Base-by-base conservation (phyloP, 768 basidiomycete genomes). In the Tubosaeta sp. region DNA sequence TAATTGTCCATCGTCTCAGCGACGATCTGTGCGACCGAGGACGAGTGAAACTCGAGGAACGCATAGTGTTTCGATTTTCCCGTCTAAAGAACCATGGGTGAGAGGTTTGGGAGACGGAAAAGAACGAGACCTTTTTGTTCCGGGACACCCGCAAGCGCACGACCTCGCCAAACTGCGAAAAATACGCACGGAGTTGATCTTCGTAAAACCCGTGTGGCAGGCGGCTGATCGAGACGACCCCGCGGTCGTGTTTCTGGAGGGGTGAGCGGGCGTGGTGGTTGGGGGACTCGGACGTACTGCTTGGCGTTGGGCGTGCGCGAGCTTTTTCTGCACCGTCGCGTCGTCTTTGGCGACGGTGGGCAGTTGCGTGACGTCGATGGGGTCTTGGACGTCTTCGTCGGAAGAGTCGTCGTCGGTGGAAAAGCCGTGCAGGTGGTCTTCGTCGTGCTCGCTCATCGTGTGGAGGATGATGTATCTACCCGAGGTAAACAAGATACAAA, bases 1-100 rank as follows among this genome's bases (percentile, higher is more conserved):
- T 97, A 99, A 73, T 96, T 98, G 77, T 99, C 84, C 96, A 98
- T 98, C 40, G 95, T 98, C 63, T 98, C 96, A 2, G 90, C 87
- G 8, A 96, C 96, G 55, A 99, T 97, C 63, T 94, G 73, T 0
- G 96, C 94, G 27, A 98, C 94, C 0, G 86, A 78, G 18, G 82
- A 79, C 38, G 91, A 94, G 48, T 85, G 82, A 67, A 99, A 96
- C 70, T 98, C 95, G 62, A 99, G 76, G 75, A 95, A 98, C 3
- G 83, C 95, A 69, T 95, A 98, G 69, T 97, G 95, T 71, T 97
- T 99, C 41, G 95, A 95, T 55, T 80, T 80, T 48, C 96, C 96
- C 13, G 93, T 95, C 94, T 97, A 57, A 2, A 3, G 16, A 3
- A 25, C 6, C 22, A 14, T 8, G 29, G 3, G 24, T 11, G 14